Evolutionary conservation across 192 early-diverging fungal species (phyloP).

Genomic region (Mortierella hygrophila): DNA sequence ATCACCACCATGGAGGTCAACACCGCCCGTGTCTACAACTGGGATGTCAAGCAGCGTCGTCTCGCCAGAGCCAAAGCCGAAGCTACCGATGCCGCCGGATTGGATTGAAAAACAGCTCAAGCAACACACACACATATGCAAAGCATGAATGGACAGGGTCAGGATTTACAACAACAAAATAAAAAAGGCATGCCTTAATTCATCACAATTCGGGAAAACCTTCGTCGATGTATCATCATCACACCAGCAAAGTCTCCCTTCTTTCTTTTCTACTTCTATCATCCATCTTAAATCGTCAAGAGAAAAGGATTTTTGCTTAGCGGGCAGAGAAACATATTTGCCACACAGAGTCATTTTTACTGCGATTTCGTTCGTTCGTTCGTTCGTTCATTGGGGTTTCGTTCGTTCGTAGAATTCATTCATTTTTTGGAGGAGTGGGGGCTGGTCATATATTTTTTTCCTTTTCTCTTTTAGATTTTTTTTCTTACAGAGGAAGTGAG

Average conservation of each 20-base stretch:
- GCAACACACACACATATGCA: not conserved
- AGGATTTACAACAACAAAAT: too few relatives aligned
- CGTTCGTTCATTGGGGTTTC: not conserved
- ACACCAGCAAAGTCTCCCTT: too few relatives aligned
- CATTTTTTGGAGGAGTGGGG: not conserved
- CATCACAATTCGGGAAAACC: too few relatives aligned
- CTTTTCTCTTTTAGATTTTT: conserved; percentile 2
- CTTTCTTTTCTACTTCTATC: too few relatives aligned
- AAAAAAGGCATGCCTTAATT: too few relatives aligned
- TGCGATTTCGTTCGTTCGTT: not conserved
- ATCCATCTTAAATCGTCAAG: too few relatives aligned
- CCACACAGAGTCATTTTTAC: too few relatives aligned
- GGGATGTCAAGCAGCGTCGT: conserved; percentile 92
- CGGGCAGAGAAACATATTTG: too few relatives aligned
- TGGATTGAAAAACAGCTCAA: conserved; percentile 13
- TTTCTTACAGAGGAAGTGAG: conserved; percentile 6
- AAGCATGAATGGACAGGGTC: not conserved
- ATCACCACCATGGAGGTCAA: conserved; percentile 99
- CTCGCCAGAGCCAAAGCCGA: conserved; percentile 60
- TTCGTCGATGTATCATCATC: too few relatives aligned
- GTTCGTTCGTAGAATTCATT: not conserved
- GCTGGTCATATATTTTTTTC: conserved; percentile 2
- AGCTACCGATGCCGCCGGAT: conserved; percentile 27
- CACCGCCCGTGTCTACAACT: conserved; percentile 97
- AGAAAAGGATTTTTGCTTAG: too few relatives aligned